These are phyloP conservation scores for Acanthamoeba culbertsoni DNA, from an alignment of 208 protist genomes.

Conservation along the genomic window DNA sequence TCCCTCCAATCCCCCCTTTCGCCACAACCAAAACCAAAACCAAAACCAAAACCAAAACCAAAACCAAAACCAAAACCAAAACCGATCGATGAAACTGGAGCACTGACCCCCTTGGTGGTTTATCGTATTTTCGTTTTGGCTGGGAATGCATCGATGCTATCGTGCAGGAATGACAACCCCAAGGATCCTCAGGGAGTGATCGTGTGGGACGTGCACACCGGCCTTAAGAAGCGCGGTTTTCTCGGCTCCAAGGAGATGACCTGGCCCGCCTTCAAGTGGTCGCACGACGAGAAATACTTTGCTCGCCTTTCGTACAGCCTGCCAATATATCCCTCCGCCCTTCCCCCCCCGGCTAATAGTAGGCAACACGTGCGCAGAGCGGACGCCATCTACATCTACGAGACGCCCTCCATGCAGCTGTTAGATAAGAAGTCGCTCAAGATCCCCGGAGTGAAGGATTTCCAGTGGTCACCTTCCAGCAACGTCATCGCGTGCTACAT, in stretches of 20 bases:
- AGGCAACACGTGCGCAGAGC: neutral
- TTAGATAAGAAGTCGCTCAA: constrained; percentile 35
- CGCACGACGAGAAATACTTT: constrained; percentile 47
- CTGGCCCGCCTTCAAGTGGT: constrained; percentile 51
- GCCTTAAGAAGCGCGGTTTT: constrained; percentile 9
- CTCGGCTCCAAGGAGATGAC: neutral
- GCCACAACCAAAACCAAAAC: too few species aligned
- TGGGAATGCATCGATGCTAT: neutral
- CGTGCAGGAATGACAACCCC: constrained; percentile 10
- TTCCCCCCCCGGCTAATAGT: neutral
- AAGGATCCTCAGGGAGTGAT: constrained; percentile 45
- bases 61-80: too few species aligned
- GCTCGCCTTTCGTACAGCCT: neutral
- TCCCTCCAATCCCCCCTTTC: too few species aligned
- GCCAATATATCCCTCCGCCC: neutral
- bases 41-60: too few species aligned
- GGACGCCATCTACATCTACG: neutral
- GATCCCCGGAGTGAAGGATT: constrained; percentile 13
- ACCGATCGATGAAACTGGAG: too few species aligned
- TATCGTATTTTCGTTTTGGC: too few species aligned
- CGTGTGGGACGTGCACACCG: constrained; percentile 50
- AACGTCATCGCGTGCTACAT: constrained; percentile 47
- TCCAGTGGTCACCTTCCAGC: constrained; percentile 10
- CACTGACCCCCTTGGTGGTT: too few species aligned
- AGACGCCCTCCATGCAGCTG: constrained; percentile 34